A percentile compares a stretch with the other conserved stretches of the same genome.
These are phyloP conservation scores for Fusarium sp. DNA, from an alignment of 2,329 filamentous ascomycete species.

Conservation along the genomic window DNA sequence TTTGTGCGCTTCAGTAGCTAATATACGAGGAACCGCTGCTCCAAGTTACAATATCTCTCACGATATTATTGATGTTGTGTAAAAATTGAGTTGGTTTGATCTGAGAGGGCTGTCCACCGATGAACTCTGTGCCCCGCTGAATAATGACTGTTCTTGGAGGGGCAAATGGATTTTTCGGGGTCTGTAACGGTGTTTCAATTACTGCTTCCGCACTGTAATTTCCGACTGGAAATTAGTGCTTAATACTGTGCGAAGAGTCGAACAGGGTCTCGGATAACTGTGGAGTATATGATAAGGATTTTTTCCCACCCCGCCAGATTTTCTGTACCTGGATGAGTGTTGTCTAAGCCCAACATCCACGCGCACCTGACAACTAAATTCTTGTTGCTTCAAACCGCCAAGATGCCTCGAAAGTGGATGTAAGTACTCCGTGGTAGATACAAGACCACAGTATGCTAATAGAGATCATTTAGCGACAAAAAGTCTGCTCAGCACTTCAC, in stretches of 20 bases:
- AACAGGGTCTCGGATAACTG: conserved; percentile 42
- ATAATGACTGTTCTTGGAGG: conserved; percentile 59
- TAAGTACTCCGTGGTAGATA: background rate
- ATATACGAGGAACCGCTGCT: conserved; percentile 28
- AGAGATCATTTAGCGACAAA: conserved; percentile 70
- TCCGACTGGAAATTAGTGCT: rapidly evolving
- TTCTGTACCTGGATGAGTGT: conserved; percentile 46
- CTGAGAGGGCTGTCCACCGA: conserved; percentile 32
- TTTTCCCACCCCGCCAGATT: conserved; percentile 48
- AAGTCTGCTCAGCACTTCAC: conserved; percentile 93
- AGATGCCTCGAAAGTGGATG: conserved; percentile 62
- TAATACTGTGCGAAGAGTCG: conserved; percentile 47
- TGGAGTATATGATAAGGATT: conserved; percentile 45
- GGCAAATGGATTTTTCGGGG: conserved; percentile 58
- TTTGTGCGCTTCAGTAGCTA: background rate
- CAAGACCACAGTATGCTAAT: conserved; percentile 17
- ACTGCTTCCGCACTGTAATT: conserved; percentile 47
- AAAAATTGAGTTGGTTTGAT: conserved; percentile 28
- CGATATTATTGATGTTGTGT: conserved; percentile 32
- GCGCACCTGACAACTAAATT: conserved; percentile 22
- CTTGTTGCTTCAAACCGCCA: conserved; percentile 50
- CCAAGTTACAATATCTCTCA: conserved; percentile 19
- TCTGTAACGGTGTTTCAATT: conserved; percentile 15
- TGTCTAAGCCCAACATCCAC: conserved; percentile 46
- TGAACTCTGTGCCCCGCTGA: conserved; percentile 50